A percentile compares a stretch with the other conserved stretches of the same genome.
Conservation (phyloP, 352 stramenopile species). For the Phytopythium litorale region DNA sequence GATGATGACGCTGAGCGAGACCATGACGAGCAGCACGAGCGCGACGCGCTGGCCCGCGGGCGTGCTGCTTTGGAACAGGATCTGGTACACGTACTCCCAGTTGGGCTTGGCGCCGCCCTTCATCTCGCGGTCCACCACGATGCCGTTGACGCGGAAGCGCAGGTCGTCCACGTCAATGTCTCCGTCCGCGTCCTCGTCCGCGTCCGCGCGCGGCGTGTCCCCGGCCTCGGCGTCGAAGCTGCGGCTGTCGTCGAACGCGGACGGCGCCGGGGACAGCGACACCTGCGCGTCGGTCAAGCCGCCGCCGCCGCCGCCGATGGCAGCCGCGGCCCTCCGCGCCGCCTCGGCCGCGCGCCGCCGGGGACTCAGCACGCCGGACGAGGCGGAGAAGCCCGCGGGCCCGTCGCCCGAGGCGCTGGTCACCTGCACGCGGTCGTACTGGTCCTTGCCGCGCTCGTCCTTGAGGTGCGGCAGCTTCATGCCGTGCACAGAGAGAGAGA, state of each 20-base stretch:
- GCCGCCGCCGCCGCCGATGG: not conserved
- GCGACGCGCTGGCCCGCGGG: conserved; percentile 61
- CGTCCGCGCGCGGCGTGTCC: not conserved
- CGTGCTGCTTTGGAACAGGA: conserved; percentile 71
- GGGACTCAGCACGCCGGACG: conserved; percentile 1
- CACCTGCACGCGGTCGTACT: conserved; percentile 6
- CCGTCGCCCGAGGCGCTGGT: not conserved
- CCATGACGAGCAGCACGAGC: conserved; percentile 62
- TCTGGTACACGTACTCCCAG: conserved; percentile 69
- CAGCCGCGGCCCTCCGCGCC: conserved; percentile 6
- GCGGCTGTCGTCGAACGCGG: conserved; percentile 6
- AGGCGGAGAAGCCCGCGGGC: not conserved
- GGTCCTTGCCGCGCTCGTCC: conserved; percentile 7
- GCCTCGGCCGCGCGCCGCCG: conserved; percentile 6
- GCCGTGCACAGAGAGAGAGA: not conserved
- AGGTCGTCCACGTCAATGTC: conserved; percentile 22
- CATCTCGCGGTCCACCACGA: conserved; percentile 69
- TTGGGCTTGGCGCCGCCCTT: conserved; percentile 54
- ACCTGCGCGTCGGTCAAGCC: not conserved
- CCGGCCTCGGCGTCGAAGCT: conserved; percentile 7
- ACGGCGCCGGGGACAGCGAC: not conserved
- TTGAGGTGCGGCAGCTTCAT: conserved; percentile 8
- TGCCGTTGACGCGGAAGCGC: conserved; percentile 70
- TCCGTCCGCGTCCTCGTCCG: conserved; percentile 1
- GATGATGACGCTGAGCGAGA: conserved; percentile 61